Evolutionary conservation across 352 stramenopile species (phyloP), one percentile per base, ranked within the genome.

Genomic region (Pythium myriotylum): DNA sequence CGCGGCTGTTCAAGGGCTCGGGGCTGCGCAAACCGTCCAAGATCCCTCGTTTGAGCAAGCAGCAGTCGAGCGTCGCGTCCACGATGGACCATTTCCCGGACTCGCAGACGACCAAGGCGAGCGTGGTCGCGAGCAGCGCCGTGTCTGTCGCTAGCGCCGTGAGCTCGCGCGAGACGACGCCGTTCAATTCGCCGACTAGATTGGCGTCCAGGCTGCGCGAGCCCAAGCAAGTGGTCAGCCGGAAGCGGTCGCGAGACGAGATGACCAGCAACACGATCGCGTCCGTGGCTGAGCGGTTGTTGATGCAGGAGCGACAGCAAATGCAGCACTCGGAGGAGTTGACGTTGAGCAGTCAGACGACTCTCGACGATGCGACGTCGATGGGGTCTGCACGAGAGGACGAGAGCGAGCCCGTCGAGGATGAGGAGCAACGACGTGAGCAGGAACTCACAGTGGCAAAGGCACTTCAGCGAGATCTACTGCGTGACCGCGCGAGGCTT

Each of bases 401-500:
- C 4, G 42, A 51, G 8, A 16, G 10, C 16, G 49, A 59, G 22
- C 3, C 24, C 19, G 49, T 40, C 10, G 51, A 54, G 17, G 70
- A 82, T 7, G 51, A 49, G 35, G 19, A 51, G 4, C 26, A 55
- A 16, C 19, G 42, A 20, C 45, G 76, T 40, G 54, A 75, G 23
- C 74, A 68, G 12, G 59, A 73, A 47, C 42, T 79, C 12, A 33
- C 77, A 9, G 63, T 86, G 2, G 77, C 68, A 0, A 68, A 49
- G 13, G 70, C 62, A 13, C 67, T 89, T 17, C 64, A 79, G 22
- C 37, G 74, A 19, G 72, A 84, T 13, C 49, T 89, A 8, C 29
- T 81, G 16, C 68, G 72, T 12, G 79, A 87, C 27, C 84, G 76
- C 17, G 67, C 65, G 23, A 61, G 73, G 14, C 72, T 87, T 62